phyloP scores from a whole-genome alignment of 2,329 filamentous ascomycete species.

The Cytospora mali region DNA sequence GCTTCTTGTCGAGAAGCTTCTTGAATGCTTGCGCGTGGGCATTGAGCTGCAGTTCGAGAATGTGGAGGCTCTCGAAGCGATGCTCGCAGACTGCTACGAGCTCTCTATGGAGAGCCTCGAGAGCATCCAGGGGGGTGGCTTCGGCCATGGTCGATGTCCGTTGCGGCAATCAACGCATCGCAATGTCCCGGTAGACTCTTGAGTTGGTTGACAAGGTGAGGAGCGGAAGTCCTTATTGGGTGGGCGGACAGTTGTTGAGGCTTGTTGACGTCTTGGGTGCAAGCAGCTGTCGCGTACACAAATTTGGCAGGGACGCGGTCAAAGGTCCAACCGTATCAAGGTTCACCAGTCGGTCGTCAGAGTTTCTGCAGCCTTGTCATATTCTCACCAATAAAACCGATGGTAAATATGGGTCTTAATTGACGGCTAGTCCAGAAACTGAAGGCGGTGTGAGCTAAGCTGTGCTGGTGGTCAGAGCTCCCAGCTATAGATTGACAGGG shows the following conservation, averaged over 20 bases:
- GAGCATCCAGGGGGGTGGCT: constrained; percentile 70
- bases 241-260: constrained; percentile 4
- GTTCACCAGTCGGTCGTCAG: constrained; percentile 7
- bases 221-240: constrained; percentile 20
- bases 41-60: constrained; percentile 73
- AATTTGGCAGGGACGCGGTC: constrained; percentile 27
- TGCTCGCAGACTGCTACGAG: constrained; percentile 75
- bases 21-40: constrained; percentile 67
- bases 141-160: constrained; percentile 64
- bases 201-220: not conserved
- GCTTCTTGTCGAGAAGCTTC: constrained; percentile 72
- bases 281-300: constrained; percentile 26
- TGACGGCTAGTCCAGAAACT: not conserved
- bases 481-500: constrained; percentile 2
- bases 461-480: constrained; percentile 10
- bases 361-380: constrained; percentile 22
- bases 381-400: not conserved
- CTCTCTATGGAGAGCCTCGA: constrained; percentile 85
- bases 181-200: constrained; percentile 4
- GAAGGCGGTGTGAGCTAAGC: not conserved
- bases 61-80: constrained; percentile 60
- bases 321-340: not conserved
- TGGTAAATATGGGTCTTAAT: constrained; percentile 2
- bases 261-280: constrained; percentile 18
- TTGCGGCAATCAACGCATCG: constrained; percentile 23